Base-by-base conservation (phyloP, 257 asterid species). In the Vinca minor region DNA sequence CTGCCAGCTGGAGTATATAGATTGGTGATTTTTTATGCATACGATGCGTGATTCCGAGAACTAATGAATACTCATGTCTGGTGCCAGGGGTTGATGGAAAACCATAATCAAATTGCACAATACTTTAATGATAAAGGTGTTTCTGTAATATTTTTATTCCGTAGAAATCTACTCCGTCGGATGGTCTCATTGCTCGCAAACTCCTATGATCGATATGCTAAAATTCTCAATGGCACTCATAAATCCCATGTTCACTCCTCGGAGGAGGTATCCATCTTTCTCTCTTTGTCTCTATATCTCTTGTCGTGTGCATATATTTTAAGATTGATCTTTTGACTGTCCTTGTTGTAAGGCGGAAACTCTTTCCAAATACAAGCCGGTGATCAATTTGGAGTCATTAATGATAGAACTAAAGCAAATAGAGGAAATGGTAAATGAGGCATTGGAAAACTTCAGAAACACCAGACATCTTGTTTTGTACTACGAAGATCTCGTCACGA, bases 401-500 rank as follows among this genome's bases (percentile, higher is more conserved):
- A 52, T 84, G 59, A 53, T 44, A 60, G 89, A 89, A 63, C 77
- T 89, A 45, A 81, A 76, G 77, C 71, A 74, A 66, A 85, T 82
- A 89, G 98, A 87, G 64, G 82, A 71, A 73, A 71, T 70, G 28
- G 84, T 76, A 56, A 69, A 35, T 53, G 82, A 83, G 66, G 82
- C 87, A 3, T 52, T 89, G 65, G 87, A 84, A 36, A 72, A 72
- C 77, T 89, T 89, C 79, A 81, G 76, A 67, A 80, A 71, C 77
- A 84, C 95, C 41, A 75, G 96, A 59, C 91, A 85, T 76, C 75
- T 87, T 20, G 53, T 87, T 78, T 74, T 93, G 57, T 89, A 81
- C 74, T 93, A 93, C 4, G 98, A 93, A 78, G 96, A 93, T 71
- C 83, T 93, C 49, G 67, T 93, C 62, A 86, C 80, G 64, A 84